phyloP scores from a whole-genome alignment of 345 rosid species.

The Turnera subulata region DNA sequence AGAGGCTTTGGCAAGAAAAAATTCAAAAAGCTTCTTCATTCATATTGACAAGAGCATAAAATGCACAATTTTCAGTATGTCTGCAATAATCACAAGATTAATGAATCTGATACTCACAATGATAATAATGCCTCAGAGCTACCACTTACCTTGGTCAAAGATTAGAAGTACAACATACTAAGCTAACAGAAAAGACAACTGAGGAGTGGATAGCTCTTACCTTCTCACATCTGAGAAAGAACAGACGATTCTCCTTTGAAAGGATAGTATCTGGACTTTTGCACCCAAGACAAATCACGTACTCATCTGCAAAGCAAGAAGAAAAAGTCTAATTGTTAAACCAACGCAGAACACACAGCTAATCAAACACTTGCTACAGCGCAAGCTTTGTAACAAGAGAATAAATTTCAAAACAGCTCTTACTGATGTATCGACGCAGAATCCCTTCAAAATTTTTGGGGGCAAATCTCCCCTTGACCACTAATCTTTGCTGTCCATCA shows the following conservation, averaged over 20 bases:
- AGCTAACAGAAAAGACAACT: background rate
- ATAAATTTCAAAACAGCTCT: conserved; percentile 24
- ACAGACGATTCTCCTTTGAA: conserved; percentile 35
- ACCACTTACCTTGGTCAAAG: no score
- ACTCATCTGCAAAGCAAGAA: conserved; percentile 27
- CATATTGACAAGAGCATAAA: no score
- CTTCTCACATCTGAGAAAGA: conserved; percentile 38
- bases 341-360: background rate
- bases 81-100: no score
- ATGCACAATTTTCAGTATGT: no score
- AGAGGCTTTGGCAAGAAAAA: no score
- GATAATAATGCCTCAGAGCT: no score
- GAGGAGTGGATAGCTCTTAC: conserved; percentile 12
- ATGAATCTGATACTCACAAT: no score
- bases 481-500: conserved; percentile 89
- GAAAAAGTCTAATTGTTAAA: background rate
- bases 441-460: conserved; percentile 91
- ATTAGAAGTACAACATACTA: background rate
- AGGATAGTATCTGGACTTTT: conserved; percentile 37
- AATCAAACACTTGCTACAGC: background rate
- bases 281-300: conserved; percentile 37
- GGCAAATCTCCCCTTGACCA: conserved; percentile 89
- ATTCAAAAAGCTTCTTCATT: no score
- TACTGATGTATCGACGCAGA: conserved; percentile 80
- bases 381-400: background rate